Conservation (phyloP, 371 early-diverging fungal species). For the Apophysomyces trapeziformis region DNA sequence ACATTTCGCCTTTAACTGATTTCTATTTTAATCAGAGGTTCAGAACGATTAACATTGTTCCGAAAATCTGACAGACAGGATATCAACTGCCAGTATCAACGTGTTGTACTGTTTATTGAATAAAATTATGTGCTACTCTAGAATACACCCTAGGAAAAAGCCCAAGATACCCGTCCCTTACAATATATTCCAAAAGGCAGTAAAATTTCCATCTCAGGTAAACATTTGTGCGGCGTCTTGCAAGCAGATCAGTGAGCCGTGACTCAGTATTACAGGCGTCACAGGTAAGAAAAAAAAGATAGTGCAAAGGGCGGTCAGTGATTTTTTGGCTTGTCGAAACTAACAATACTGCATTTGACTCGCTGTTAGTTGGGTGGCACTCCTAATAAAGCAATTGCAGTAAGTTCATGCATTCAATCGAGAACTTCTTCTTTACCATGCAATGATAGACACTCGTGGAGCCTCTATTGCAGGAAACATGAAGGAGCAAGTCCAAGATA, state of each 20-base stretch:
- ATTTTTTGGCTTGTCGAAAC: neutral
- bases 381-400: constrained; percentile 5
- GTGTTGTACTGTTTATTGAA: no score
- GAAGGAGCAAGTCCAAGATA: constrained; percentile 81
- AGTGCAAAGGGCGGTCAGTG: neutral
- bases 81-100: no score
- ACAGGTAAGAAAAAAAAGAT: neutral
- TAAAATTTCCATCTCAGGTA: no score
- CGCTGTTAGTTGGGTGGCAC: neutral
- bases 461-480: constrained; percentile 37
- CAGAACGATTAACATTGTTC: no score
- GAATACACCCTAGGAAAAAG: no score
- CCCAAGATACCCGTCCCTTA: no score
- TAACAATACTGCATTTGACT: neutral
- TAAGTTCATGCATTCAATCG: neutral
- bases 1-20: no score
- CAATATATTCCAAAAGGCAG: no score
- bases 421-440: neutral
- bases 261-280: neutral
- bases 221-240: no score
- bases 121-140: no score
- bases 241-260: neutral
- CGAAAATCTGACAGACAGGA: no score
- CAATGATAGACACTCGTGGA: neutral
- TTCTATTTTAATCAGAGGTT: no score